Evolutionary conservation across 371 early-diverging fungal species (phyloP), one percentile per base, ranked within the genome.

Genomic region (Mucor racemosus): DNA sequence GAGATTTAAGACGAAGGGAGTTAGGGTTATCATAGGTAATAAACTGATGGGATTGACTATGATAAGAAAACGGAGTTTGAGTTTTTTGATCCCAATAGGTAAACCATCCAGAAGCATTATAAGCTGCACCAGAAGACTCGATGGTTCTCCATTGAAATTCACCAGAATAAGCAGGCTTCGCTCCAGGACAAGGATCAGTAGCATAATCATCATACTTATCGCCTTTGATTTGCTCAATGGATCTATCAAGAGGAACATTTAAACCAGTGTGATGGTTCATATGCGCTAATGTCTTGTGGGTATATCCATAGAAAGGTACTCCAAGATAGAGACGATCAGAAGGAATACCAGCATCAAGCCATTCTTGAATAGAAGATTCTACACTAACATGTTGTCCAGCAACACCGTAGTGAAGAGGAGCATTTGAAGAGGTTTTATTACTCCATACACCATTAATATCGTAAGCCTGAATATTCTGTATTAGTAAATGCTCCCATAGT

Each of bases 271-370:
- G 26, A 5, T 33, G 17, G 13, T 66, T 58, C 31, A 62, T 48
- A 10, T 44, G 54, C 7, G 11, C 4, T 1, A n/a, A 31, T 10
- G 75, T 75, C 39, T 68, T 63, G 34, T 71, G 66, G 0, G 75
- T 65, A 36, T 75, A 75, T n/a, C 90, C 88, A 63, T 88, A 87
- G 69, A 89, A 88, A 0, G 88, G 86, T 10, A 87, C 79, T 0
- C 90, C 86, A 57, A 87, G 72, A 35, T 80, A 82, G 38, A 88
- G 69, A 50, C 81, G 79, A 2, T 84, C 68, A 7, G 73, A 54
- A 26, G 87, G 86, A 67, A 88, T 79, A 5, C 90, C 90, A 2
- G 90, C 88, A 10, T 74, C 58, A 15, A 72, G 68, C 90, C 88
- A 89, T 1, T 68, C 74, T 31, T 75, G 75, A 19, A 84, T 74